Evolutionary conservation across 257 asterid species (phyloP), one percentile per base, ranked within the genome.

Genomic region (Rehmannia glutinosa): DNA sequence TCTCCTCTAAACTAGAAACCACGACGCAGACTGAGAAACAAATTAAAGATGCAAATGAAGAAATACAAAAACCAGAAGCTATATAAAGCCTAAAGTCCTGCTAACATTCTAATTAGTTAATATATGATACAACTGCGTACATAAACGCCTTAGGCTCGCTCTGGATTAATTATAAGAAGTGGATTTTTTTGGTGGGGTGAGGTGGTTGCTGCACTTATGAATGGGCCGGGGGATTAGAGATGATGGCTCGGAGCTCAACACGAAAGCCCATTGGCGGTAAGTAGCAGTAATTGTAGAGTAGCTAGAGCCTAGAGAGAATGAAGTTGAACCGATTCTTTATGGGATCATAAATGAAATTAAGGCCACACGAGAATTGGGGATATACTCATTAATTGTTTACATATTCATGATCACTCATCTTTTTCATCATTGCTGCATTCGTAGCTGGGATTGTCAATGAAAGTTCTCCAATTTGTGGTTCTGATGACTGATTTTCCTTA

Each of bases 231-330:
- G 19, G 60, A 1, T 19, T 56, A 45, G 54, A 47, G 38, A 28
- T 16, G 23, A 69, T 1, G 77, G 77, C 84, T 70, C 84, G 73
- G 75, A 61, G 76, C 81, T 72, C 81, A 61, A 79, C 72, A 71
- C 36, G 46, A 62, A 56, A 39, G 49, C 74, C 74, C 76, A 77
- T 84, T 77, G 82, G 84, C n/a, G n/a, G n/a, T n/a, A n/a, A n/a
- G n/a, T n/a, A n/a, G n/a, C n/a, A n/a, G n/a, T n/a, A n/a, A n/a
- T 38, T 3, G 10, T 9, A 7, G 43, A 38, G 0, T 7, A 38
- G 13, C 10, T 7, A 38, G 43, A 38, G 43, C 2, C 5, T 28
- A 51, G 25, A 21, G 38, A 50, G 28, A 13, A 10, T n/a, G 55
- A 7, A 47, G 15, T 23, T 16, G 11, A 23, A 42, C 39, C 7